Percentiles rank a stretch among this genome's conserved stretches.
Conservation (phyloP, 306 rosid species). For the Fragaria vesca region DNA sequence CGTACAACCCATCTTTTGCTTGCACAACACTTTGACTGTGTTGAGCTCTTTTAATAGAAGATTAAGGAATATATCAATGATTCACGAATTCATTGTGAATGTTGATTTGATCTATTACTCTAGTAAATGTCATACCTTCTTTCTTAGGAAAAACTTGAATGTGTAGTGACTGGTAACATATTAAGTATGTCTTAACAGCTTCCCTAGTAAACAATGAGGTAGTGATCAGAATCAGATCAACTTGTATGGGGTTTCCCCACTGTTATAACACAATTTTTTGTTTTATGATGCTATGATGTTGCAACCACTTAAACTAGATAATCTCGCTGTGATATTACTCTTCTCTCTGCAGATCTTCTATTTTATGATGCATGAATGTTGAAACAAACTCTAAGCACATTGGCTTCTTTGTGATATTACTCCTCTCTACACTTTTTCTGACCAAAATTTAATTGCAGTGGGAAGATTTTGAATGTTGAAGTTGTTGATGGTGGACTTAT, state of each 20-base stretch:
- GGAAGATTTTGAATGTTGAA: slow-evolving; percentile 73
- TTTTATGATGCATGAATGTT: slow-evolving; percentile 13
- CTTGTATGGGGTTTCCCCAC: not conserved
- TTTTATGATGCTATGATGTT: not conserved
- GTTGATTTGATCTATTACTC: not conserved
- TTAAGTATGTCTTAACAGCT: not conserved
- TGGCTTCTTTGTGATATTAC: not conserved
- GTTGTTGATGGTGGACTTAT: slow-evolving; percentile 92
- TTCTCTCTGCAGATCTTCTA: not conserved
- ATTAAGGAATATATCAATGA: not conserved
- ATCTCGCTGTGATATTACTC: not conserved
- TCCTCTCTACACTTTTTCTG: not conserved
- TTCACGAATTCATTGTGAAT: not conserved
- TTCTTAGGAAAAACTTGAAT: not conserved
- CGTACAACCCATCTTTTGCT: not conserved
- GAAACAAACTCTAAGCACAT: not conserved
- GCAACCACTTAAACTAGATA: not conserved
- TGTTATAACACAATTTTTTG: not conserved
- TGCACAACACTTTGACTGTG: not conserved
- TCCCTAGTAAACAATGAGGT: not conserved
- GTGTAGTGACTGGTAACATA: not conserved
- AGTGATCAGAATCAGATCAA: not conserved
- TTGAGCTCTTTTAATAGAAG: not conserved
- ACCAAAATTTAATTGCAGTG: slow-evolving; percentile 49
- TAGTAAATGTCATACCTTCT: not conserved